A percentile compares a stretch with the other conserved stretches of the same genome.
Evolutionary conservation across 306 rosid species (phyloP).

Genomic region (Leucaena leucocephala): DNA sequence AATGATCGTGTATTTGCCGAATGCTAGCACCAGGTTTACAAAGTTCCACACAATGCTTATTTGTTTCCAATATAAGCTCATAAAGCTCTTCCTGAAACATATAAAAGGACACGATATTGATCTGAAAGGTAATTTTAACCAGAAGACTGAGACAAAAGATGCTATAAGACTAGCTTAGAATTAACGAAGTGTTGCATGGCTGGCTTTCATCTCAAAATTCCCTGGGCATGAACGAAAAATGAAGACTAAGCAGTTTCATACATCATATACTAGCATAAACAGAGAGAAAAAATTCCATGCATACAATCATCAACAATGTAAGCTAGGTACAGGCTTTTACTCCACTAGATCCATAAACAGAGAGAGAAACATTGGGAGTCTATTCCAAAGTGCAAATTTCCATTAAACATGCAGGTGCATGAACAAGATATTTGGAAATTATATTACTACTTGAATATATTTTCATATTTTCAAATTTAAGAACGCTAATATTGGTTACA

Average conservation of each 20-base stretch:
- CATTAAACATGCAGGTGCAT: background rate
- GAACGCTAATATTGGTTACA: background rate
- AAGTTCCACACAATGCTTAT: slow-evolving; percentile 77
- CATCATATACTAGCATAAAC: background rate
- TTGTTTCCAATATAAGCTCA: slow-evolving; percentile 78
- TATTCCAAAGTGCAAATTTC: background rate
- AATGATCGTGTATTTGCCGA: slow-evolving; percentile 73
- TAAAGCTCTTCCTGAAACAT: slow-evolving; percentile 84
- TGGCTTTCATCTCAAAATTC: slow-evolving; percentile 23
- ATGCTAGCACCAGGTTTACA: slow-evolving; percentile 88
- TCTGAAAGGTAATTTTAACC: slow-evolving; percentile 15
- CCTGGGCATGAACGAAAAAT: background rate
- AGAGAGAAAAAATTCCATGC: background rate
- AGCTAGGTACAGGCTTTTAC: background rate
- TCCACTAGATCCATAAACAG: background rate
- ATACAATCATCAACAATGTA: background rate
- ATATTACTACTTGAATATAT: background rate
- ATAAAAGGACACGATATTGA: slow-evolving; percentile 23
- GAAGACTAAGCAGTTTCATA: background rate
- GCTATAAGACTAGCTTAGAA: slow-evolving; percentile 11
- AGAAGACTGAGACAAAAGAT: background rate
- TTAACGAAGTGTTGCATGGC: slow-evolving; percentile 18
- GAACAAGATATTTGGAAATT: background rate
- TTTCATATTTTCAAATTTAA: background rate
- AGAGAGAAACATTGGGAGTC: background rate